Percentiles rank a stretch among this genome's conserved stretches.
These are phyloP conservation scores for Eucalyptus regnans DNA, from an alignment of 345 rosid genomes.

Conservation along the genomic window DNA sequence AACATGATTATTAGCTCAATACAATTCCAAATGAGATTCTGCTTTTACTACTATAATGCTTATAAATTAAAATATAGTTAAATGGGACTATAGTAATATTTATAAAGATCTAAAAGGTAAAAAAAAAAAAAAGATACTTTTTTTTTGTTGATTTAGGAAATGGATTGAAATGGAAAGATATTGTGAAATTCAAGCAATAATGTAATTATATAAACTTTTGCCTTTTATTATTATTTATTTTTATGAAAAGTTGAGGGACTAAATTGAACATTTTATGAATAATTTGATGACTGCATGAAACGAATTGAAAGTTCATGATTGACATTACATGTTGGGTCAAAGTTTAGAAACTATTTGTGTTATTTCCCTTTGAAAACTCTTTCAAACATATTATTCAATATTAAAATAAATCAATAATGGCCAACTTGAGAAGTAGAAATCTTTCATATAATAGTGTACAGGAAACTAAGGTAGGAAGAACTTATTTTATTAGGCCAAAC, in stretches of 20 bases:
- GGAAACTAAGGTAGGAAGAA: neutral
- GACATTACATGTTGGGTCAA: neutral
- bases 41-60: neutral
- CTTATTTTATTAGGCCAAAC: neutral
- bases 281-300: neutral
- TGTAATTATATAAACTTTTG: neutral
- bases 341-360: neutral
- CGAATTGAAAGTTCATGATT: neutral
- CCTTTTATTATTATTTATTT: neutral
- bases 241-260: neutral
- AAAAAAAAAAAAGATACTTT: neutral
- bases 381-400: neutral
- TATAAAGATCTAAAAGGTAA: neutral
- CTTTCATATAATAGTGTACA: neutral
- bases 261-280: neutral
- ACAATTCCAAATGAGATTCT: neutral
- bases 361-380: neutral
- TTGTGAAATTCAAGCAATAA: neutral
- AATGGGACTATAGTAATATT: neutral
- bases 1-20: neutral
- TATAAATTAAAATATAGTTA: neutral
- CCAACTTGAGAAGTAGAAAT: neutral
- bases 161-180: neutral
- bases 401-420: neutral
- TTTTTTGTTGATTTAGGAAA: neutral